phyloP scores from a whole-genome alignment of 2,329 filamentous ascomycete species.

The Lasiodiplodia citricola region DNA sequence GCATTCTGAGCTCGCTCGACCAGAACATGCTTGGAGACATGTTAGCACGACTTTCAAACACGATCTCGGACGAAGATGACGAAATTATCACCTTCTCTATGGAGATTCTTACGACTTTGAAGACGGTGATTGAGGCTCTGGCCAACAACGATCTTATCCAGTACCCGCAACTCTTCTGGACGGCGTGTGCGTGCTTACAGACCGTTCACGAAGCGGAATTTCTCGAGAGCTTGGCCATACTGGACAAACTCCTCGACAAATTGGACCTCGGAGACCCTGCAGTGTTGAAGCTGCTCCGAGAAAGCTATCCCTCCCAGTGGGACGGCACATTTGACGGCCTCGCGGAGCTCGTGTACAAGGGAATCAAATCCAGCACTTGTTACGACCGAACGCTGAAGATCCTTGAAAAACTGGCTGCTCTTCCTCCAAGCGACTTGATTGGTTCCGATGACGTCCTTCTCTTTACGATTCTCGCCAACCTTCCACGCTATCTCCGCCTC shows the following conservation, averaged over 20 bases:
- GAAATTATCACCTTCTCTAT: slow-evolving; percentile 98
- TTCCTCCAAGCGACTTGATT: slow-evolving; percentile 80
- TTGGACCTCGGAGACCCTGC: slow-evolving; percentile 75
- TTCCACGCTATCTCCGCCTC: slow-evolving; percentile 81
- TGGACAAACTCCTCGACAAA: slow-evolving; percentile 83
- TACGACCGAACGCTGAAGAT: slow-evolving; percentile 78
- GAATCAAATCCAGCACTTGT: slow-evolving; percentile 83
- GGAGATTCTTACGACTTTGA: slow-evolving; percentile 94
- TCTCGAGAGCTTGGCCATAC: slow-evolving; percentile 86
- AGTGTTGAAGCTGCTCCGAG: slow-evolving; percentile 73
- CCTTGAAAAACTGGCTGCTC: slow-evolving; percentile 76
- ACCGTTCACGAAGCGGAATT: slow-evolving; percentile 97
- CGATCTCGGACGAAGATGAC: slow-evolving; percentile 88
- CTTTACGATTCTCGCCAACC: slow-evolving; percentile 87
- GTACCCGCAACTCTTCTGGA: slow-evolving; percentile 98
- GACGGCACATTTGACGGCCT: slow-evolving; percentile 87
- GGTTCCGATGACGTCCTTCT: slow-evolving; percentile 83
- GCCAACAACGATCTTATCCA: slow-evolving; percentile 78
- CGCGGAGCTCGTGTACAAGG: slow-evolving; percentile 87
- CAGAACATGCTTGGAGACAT: slow-evolving; percentile 96
- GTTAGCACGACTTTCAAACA: slow-evolving; percentile 93
- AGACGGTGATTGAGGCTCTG: slow-evolving; percentile 86
- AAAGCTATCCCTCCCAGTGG: slow-evolving; percentile 85
- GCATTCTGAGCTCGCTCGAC: slow-evolving; percentile 87
- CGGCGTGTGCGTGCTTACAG: slow-evolving; percentile 92